phyloP scores from a whole-genome alignment of 352 stramenopile species.

The Globisporangium radiosum region DNA sequence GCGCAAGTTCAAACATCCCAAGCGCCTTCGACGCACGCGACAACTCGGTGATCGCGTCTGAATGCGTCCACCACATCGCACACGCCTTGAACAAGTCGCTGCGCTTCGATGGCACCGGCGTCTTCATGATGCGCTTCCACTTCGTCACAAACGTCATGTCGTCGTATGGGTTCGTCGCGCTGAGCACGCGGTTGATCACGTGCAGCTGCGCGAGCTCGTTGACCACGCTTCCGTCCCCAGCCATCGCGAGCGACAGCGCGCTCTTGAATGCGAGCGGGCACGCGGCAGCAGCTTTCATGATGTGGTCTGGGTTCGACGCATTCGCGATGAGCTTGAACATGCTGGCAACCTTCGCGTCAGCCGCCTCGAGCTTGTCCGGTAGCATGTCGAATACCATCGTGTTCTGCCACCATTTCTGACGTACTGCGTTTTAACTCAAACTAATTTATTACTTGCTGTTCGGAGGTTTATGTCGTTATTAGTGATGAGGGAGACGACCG shows the following conservation, averaged over 20 bases:
- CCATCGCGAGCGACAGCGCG: slow-evolving; percentile 4
- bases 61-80: slow-evolving; percentile 5
- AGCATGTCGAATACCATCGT: not conserved
- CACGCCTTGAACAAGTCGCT: not conserved
- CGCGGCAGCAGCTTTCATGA: not conserved
- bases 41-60: slow-evolving; percentile 3
- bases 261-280: slow-evolving; percentile 6
- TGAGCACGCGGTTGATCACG: slow-evolving; percentile 4
- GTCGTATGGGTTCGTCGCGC: not conserved
- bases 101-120: not conserved
- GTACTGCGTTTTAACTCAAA: no score
- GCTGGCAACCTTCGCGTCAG: not conserved
- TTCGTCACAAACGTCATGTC: slow-evolving; percentile 3
- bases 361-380: not conserved
- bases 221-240: not conserved
- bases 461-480: no score
- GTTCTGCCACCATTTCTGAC: not conserved
- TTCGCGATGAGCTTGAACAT: not conserved
- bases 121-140: slow-evolving; percentile 4
- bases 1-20: slow-evolving; percentile 6
- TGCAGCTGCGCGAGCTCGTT: slow-evolving; percentile 1
- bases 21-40: slow-evolving; percentile 2
- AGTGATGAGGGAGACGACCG: no score
- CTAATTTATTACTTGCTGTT: no score
- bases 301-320: not conserved